Evolutionary conservation across 371 early-diverging fungal species (phyloP).

Genomic region (Mucor circinelloides): DNA sequence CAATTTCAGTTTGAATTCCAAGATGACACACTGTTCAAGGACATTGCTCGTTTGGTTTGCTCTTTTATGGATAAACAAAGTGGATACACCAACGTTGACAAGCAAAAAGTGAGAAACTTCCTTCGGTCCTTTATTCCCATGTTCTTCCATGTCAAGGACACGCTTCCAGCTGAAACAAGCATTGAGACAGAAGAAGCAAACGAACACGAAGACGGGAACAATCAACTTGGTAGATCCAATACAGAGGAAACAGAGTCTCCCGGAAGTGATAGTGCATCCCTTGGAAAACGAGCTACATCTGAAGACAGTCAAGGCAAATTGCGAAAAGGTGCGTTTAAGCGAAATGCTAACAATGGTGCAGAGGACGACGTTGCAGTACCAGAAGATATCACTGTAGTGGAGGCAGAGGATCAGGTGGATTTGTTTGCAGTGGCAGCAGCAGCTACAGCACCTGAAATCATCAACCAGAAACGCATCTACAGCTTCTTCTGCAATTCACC

Average conservation of each 20-base stretch:
- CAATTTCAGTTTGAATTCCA: conserved; percentile 68
- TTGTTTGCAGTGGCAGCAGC: conserved; percentile 33
- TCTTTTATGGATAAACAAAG: conserved; percentile 55
- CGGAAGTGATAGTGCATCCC: background rate
- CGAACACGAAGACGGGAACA: conserved; percentile 23
- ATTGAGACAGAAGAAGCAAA: conserved; percentile 37
- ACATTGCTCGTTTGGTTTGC: conserved; percentile 61
- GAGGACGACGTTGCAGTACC: conserved; percentile 24
- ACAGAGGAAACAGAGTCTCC: conserved; percentile 37
- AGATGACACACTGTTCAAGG: conserved; percentile 63
- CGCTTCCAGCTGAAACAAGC: background rate
- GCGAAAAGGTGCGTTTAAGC: conserved; percentile 1
- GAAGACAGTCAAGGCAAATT: conserved; percentile 17
- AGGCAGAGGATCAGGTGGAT: background rate
- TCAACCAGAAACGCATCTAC: conserved; percentile 10
- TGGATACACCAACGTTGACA: conserved; percentile 60
- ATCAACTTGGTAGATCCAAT: background rate
- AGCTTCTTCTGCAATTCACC: conserved; percentile 60
- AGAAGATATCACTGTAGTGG: background rate
- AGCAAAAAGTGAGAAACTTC: conserved; percentile 71
- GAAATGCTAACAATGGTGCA: background rate
- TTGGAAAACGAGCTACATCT: background rate
- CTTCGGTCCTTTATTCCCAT: conserved; percentile 68
- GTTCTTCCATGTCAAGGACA: conserved; percentile 65
- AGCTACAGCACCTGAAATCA: conserved; percentile 11